A percentile compares a stretch with the other conserved stretches of the same genome.
These are phyloP conservation scores for Cetraspora pellucida DNA, from an alignment of 192 early-diverging fungal species.

Conservation along the genomic window DNA sequence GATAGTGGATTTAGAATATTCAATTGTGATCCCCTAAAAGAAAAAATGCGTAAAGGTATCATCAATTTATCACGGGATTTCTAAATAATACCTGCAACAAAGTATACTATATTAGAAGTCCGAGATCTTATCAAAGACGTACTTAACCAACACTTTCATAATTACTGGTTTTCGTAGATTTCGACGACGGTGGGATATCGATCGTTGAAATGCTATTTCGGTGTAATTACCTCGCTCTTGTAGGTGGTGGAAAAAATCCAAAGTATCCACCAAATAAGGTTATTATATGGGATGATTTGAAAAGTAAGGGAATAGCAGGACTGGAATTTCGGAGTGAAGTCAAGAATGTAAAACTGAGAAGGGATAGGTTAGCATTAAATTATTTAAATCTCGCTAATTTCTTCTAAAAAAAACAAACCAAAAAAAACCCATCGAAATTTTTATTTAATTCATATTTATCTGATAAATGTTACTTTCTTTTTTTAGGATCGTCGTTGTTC, in stretches of 20 bases:
- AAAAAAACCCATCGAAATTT: too few species aligned
- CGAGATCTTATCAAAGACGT: not conserved
- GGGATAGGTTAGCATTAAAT: slow-evolving; percentile 60
- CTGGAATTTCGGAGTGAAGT: slow-evolving; percentile 82
- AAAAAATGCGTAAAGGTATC: slow-evolving; percentile 74
- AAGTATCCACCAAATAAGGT: slow-evolving; percentile 86
- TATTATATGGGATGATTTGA: slow-evolving; percentile 84
- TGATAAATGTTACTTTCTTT: not conserved
- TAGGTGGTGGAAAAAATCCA: slow-evolving; percentile 83
- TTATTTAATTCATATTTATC: too few species aligned
- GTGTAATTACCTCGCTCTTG: slow-evolving; percentile 84
- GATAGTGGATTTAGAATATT: slow-evolving; percentile 83
- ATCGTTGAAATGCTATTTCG: slow-evolving; percentile 84
- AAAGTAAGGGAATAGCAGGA: slow-evolving; percentile 68
- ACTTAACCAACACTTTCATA: not conserved
- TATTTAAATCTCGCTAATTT: not conserved
- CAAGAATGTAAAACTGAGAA: slow-evolving; percentile 73
- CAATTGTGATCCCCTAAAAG: slow-evolving; percentile 81
- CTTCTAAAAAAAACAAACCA: not conserved
- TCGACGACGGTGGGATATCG: slow-evolving; percentile 81
- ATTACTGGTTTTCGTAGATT: slow-evolving; percentile 53
- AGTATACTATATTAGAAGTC: not conserved
- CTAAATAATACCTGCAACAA: not conserved
- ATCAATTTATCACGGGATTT: not conserved
- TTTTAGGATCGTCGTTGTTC: slow-evolving; percentile 71